Base-by-base conservation (phyloP, 2,329 filamentous ascomycete genomes). In the Xylariaceae sp. region DNA sequence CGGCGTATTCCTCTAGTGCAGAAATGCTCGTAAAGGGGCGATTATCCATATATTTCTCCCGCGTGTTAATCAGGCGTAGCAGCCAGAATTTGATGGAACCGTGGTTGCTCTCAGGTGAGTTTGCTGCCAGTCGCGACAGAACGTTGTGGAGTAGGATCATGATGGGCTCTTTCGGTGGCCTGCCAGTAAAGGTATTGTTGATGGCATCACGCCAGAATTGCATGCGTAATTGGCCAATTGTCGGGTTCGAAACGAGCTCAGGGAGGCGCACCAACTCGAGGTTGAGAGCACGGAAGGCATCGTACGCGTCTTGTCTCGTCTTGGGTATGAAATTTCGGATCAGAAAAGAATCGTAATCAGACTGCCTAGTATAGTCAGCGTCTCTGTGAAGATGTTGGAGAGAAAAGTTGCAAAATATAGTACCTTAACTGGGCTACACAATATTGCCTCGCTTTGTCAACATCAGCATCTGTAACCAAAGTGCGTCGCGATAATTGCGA, bases 181-280 rank as follows among this genome's bases (percentile, higher is more conserved):
- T 77, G 26, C 88, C 89, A 1, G 87, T 81, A 55, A 97, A 88
- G 1, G 90, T 88, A 57, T 87, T 86, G 48, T 87, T 82, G 45
- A 99, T 77, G 4, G 90, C 85, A 64, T 97, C 92, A 43, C 90
- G 85, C 90, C 94, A 97, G 77, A 97, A 97, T 71, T 96, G 91
- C 73, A 96, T 87, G 60, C 94, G 91, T 80, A 97, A 85, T 46
- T 87, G 81, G 43, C 91, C 93, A 56, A 97, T 89, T 3, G 87
- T 88, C n/a, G 89, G 85, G 56, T 89, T 94, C 40, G 90, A 94
- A 16, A 94, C 92, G 10, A 89, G 85, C 73, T 97, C 93, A 52
- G 94, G 91, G 58, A 97, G 88, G 52, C 90, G 84, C 37, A 93
- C 90, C 55, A 97, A 83, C 72, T 97, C 93, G 65, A 97, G 82